Conservation (phyloP, 2,329 filamentous ascomycete species). For the Xylariaceae sp. region DNA sequence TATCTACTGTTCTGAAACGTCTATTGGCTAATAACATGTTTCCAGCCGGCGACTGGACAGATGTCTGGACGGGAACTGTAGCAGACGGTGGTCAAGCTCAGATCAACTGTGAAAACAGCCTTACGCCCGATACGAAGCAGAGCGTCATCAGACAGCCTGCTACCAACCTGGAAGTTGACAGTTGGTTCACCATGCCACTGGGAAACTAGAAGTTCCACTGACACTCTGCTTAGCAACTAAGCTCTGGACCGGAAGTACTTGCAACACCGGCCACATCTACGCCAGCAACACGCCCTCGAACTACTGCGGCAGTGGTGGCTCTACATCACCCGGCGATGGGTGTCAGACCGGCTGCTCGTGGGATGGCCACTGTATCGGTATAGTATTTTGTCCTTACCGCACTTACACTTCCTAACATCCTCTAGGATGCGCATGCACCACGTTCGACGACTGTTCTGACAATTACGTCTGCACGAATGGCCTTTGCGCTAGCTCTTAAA, state of each 20-base stretch:
- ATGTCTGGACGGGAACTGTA: constrained; percentile 37
- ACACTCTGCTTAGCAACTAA: constrained; percentile 15
- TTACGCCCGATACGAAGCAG: constrained; percentile 29
- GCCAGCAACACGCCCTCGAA: constrained; percentile 12
- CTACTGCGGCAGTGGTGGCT: constrained; percentile 16
- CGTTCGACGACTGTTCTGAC: constrained; percentile 18
- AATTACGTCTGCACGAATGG: constrained; percentile 18
- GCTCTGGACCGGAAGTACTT: constrained; percentile 19
- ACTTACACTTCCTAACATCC: neutral
- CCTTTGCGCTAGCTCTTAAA: constrained; percentile 5
- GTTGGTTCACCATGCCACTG: constrained; percentile 19
- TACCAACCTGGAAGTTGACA: constrained; percentile 28
- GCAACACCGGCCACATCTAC: constrained; percentile 23
- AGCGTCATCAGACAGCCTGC: constrained; percentile 31
- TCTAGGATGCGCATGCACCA: constrained; percentile 17
- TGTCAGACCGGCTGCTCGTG: constrained; percentile 20
- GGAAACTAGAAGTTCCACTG: neutral
- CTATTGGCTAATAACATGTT: constrained; percentile 7
- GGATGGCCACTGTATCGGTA: constrained; percentile 19
- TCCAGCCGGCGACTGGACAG: constrained; percentile 28
- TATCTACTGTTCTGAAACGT: no score
- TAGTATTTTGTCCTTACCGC: neutral
- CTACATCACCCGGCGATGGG: neutral
- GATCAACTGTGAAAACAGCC: constrained; percentile 32
- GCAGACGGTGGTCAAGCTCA: constrained; percentile 31